Percentiles rank a stretch among this genome's conserved stretches.
Conservation (phyloP, 768 basidiomycete genomes). For the Trametes elegans region DNA sequence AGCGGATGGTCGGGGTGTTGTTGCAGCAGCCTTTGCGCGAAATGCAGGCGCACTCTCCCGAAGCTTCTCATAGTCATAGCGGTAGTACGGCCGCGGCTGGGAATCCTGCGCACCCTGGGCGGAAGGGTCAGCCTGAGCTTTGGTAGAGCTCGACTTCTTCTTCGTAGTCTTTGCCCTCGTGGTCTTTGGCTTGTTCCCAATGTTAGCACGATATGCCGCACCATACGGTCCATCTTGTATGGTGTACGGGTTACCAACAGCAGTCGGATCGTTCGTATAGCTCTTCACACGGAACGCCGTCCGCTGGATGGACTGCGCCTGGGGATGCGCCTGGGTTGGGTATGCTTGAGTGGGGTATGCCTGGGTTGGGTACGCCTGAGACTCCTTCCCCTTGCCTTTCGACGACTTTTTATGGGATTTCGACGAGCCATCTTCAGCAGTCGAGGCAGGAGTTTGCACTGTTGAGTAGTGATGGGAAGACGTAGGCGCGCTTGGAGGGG, state of each 20-base stretch:
- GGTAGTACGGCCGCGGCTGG: conserved; percentile 16
- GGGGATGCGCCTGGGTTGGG: background rate
- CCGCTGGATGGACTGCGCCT: background rate
- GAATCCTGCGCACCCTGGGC: background rate
- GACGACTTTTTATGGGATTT: conserved; percentile 11
- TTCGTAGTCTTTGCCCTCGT: background rate
- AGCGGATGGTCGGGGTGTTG: background rate
- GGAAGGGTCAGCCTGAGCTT: background rate
- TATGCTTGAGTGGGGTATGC: background rate
- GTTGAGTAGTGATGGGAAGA: background rate
- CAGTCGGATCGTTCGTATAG: conserved; percentile 18
- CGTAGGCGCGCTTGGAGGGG: background rate
- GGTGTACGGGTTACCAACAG: background rate
- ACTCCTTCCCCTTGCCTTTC: conserved; percentile 18
- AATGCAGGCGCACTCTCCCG: conserved; percentile 14
- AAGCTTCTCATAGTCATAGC: conserved; percentile 21
- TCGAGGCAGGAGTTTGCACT: conserved; percentile 1
- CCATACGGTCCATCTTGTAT: conserved; percentile 16
- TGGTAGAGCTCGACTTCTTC: background rate
- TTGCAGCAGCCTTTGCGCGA: conserved; percentile 4
- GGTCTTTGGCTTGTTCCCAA: background rate
- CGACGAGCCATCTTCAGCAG: background rate
- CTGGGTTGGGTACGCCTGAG: background rate
- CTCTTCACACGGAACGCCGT: conserved; percentile 19
- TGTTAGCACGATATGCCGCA: conserved; percentile 12